Base-by-base conservation (phyloP, 179 eudicot genomes). In the Heliamphora ciliata region DNA sequence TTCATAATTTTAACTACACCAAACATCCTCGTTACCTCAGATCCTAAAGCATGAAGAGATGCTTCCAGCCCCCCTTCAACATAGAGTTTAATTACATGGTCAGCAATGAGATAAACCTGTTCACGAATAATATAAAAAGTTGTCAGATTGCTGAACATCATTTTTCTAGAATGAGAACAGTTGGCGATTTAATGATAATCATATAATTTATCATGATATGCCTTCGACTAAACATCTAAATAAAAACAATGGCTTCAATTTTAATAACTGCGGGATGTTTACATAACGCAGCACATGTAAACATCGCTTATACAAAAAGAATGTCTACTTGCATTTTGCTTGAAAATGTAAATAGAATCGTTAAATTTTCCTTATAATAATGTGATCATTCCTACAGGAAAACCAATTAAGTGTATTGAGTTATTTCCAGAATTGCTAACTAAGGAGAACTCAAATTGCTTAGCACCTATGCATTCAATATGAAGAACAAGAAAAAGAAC, bases 41-140 rank as follows among this genome's bases (percentile, higher is more conserved):
- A 91, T 80, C 97, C 98, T 82, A 96, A 88, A 85, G 91, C 84
- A 86, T 90, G 85, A 81, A 96, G 90, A 54, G 92, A 90, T 86
- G 91, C 81, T 91, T 94, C 93, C 81, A 94, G 85, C 64, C 99
- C 99, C 52, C 85, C 94, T 88, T 96, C 99, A 83, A 92, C 95
- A 86, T 87, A 96, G 61, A 96, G 82, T 89, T 96, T 96, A 83
- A 92, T 82, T 6, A 91, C 99, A 83, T 86, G 84, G 74, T 89
- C 96, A 75, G 74, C 88, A 80, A 93, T 86, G 58, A 94, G 90
- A 88, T 92, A 96, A 83, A 96, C 99, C 99, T 96, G 87, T 75
- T 52, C 50, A 6, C 52, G 50, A 79, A 61, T 8, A 78, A 75
- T 15, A 10, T 7, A 60, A 68, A 50, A 61, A 13, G 79, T 69